A percentile compares a stretch with the other conserved stretches of the same genome.
Evolutionary conservation across 2,329 filamentous ascomycete genomes (phyloP).

Genomic region (Karstenula rhodostoma): DNA sequence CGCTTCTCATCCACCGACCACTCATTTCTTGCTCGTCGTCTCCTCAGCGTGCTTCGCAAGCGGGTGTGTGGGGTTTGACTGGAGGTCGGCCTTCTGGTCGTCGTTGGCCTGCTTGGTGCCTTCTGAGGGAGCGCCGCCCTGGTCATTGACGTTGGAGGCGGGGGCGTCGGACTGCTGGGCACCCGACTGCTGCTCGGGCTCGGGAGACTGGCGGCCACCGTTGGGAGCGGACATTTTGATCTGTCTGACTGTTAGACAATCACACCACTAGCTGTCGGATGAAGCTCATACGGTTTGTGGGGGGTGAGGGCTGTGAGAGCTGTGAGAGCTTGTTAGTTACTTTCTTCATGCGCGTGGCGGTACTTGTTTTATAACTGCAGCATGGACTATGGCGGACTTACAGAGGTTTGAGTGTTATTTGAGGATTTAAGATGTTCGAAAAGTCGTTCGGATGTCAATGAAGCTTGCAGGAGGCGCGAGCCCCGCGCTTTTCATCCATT

Average conservation of each 20-base stretch:
- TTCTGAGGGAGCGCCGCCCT: constrained; percentile 51
- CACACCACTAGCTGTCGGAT: not conserved
- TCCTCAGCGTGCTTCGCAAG: constrained; percentile 68
- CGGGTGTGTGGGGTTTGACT: constrained; percentile 71
- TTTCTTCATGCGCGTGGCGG: not conserved
- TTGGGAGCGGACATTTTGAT: constrained; percentile 70
- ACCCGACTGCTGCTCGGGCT: constrained; percentile 72
- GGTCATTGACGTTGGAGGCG: constrained; percentile 66
- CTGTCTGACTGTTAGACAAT: constrained; percentile 30
- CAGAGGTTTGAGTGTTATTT: not conserved
- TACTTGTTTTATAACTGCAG: not conserved
- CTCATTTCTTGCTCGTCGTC: constrained; percentile 65
- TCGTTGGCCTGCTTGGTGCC: constrained; percentile 60
- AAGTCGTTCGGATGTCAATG: constrained; percentile 9
- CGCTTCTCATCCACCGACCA: not conserved
- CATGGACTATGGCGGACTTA: not conserved
- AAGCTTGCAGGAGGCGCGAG: constrained; percentile 9
- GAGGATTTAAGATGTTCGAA: not conserved
- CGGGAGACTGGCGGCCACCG: constrained; percentile 79
- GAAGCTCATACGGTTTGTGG: constrained; percentile 8
- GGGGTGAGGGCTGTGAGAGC: not conserved
- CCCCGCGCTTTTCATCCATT: constrained; percentile 25
- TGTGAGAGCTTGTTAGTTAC: not conserved
- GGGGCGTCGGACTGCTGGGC: constrained; percentile 68
- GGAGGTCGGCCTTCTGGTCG: constrained; percentile 54